Base-by-base conservation (phyloP, 495 filamentous ascomycete species). In the Daldinia childiae region DNA sequence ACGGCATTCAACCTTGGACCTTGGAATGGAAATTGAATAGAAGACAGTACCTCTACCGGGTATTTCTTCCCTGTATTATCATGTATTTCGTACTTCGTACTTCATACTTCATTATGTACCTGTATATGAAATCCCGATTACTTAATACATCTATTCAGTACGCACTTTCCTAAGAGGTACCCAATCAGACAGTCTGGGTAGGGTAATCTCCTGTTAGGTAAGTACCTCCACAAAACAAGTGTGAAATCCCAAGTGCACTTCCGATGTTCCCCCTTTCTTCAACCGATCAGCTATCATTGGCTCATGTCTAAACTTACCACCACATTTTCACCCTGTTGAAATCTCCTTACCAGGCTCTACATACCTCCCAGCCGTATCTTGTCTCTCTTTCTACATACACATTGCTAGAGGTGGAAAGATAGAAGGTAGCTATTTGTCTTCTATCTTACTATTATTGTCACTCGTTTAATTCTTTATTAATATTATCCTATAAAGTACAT, bases 171-270 rank as follows among this genome's bases (percentile, higher is more conserved):
- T 54, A 6, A 27, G 26, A 29, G n/a, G n/a, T 8, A 24, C 60
- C 29, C 17, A 51, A 41, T 64, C 32, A 64, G 60, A 55, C 17
- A 51, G 30, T 64, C 32, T 69, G 66, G 66, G 52, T 56, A 64
- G 54, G 66, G 41, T 69, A 69, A 69, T 69, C 66, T 69, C 66
- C 32, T 52, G 54, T 27, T 59, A 55, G 41, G 45, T 38, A 60
- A 29, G 57, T 36, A 60, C n/a, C 26, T 36, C 43, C 45, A 51
- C 51, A 55, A 30, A 55, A 36, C 34, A 59, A 17, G 21, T 62
- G 51, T 24, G 15, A 19, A 59, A 39, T 17, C 19, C n/a, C 55
- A 59, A 39, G 36, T 65, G 27, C 62, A 65, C 30, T 69, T 59
- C 60, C 60, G 54, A 69, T 63, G 58, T 52, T 45, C 57, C 41